Percentiles rank a stretch among this genome's conserved stretches.
Evolutionary conservation across 176 grass and related monocot genomes (phyloP).

Genomic region (Musa schizocarpa): DNA sequence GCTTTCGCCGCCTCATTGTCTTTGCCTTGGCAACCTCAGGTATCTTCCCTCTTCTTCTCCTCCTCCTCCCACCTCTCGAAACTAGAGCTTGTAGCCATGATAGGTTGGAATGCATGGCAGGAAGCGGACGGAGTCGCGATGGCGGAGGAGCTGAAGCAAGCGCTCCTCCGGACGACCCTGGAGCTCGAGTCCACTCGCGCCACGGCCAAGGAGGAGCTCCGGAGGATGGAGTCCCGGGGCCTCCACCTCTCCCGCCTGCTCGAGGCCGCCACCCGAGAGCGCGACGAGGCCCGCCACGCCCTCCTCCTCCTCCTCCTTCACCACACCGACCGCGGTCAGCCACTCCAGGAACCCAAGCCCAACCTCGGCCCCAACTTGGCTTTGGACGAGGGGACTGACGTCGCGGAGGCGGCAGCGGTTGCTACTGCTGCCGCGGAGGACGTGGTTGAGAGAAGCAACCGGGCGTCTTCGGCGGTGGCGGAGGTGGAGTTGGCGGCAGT

Average conservation of each 20-base stretch:
- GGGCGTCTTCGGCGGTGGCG: conserved; percentile 13
- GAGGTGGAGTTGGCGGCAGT: conserved; percentile 42
- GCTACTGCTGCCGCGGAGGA: not conserved
- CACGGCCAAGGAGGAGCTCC: conserved; percentile 58
- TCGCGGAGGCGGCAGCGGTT: not conserved
- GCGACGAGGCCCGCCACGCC: conserved; percentile 75
- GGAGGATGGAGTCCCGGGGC: conserved; percentile 48
- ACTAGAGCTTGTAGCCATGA: not conserved
- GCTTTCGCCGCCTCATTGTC: too few relatives aligned
- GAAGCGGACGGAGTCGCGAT: not conserved
- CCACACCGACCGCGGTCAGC: not conserved
- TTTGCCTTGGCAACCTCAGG: not conserved
- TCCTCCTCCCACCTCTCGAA: not conserved
- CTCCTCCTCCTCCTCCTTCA: conserved; percentile 62
- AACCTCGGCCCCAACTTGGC: not conserved
- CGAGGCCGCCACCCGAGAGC: conserved; percentile 51
- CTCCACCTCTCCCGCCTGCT: conserved; percentile 55
- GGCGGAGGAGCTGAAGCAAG: conserved; percentile 45
- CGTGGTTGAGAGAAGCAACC: conserved; percentile 13
- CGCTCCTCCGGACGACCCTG: conserved; percentile 39
- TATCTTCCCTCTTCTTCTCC: too few relatives aligned
- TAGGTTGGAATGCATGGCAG: not conserved
- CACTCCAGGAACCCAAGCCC: not conserved
- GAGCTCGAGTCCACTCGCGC: conserved; percentile 58
- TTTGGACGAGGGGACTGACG: too few relatives aligned